Conservation (phyloP, 2,329 filamentous ascomycete species). For the Lecanicillium sp. region DNA sequence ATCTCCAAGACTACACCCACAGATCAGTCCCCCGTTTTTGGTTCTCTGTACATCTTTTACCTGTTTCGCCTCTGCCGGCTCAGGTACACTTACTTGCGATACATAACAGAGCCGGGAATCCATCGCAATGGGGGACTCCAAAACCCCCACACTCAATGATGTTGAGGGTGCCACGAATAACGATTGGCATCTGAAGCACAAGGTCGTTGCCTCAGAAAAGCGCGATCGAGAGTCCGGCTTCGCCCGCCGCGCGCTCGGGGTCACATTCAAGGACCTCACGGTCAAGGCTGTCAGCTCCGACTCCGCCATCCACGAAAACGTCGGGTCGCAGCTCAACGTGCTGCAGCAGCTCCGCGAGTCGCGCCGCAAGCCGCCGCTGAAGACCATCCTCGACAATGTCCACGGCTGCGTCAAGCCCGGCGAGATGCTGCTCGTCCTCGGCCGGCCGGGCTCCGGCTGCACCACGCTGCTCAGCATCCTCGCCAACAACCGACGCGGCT, state of each 20-base stretch:
- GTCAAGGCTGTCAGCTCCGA: conserved; percentile 57
- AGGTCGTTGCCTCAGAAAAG: conserved; percentile 37
- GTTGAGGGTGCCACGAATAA: background rate
- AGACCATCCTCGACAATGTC: conserved; percentile 58
- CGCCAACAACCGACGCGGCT: conserved; percentile 57
- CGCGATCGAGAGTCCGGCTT: conserved; percentile 40
- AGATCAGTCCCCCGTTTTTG: too few relatives aligned
- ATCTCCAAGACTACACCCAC: too few relatives aligned
- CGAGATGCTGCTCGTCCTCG: conserved; percentile 65
- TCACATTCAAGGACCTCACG: conserved; percentile 59
- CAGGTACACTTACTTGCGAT: too few relatives aligned
- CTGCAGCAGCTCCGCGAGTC: conserved; percentile 47
- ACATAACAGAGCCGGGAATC: background rate
- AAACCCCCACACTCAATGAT: conserved; percentile 7
- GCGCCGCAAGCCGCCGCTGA: conserved; percentile 50
- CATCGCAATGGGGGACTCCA: conserved; percentile 5
- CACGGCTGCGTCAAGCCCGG: conserved; percentile 66
- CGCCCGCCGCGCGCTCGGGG: conserved; percentile 48
- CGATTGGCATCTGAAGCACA: conserved; percentile 44
- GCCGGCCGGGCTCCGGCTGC: conserved; percentile 63
- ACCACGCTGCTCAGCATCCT: conserved; percentile 66
- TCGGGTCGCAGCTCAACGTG: conserved; percentile 53
- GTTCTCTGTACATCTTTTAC: too few relatives aligned
- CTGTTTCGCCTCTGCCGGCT: too few relatives aligned
- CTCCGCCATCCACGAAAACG: conserved; percentile 59